Percentiles rank a stretch among this genome's conserved stretches.
phyloP scores from a whole-genome alignment of 2,329 filamentous ascomycete species.

The Sclerotiophoma versabilis region DNA sequence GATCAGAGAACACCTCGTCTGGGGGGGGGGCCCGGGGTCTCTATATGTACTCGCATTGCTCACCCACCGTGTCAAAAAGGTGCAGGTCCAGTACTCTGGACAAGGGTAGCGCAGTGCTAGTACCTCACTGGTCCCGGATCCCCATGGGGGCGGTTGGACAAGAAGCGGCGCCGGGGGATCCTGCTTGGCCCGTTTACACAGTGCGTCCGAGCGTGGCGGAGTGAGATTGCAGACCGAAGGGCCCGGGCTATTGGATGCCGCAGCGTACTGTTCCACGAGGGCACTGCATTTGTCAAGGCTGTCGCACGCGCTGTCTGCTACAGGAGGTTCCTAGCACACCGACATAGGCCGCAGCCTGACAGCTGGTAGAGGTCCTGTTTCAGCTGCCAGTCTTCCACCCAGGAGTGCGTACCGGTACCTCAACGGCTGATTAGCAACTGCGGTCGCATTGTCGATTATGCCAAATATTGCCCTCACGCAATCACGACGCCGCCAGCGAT shows the following conservation, averaged over 20 bases:
- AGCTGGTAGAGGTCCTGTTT: slow-evolving; percentile 19
- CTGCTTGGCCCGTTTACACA: slow-evolving; percentile 35
- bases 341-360: not conserved
- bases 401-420: slow-evolving; percentile 19
- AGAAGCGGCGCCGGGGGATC: slow-evolving; percentile 31
- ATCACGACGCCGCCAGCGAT: slow-evolving; percentile 17
- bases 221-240: slow-evolving; percentile 16
- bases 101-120: slow-evolving; percentile 20
- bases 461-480: slow-evolving; percentile 21
- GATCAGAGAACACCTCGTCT: slow-evolving; percentile 2
- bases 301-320: slow-evolving; percentile 8
- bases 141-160: slow-evolving; percentile 49
- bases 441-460: slow-evolving; percentile 9
- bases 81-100: slow-evolving; percentile 6
- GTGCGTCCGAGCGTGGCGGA: slow-evolving; percentile 37
- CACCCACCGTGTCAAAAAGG: slow-evolving; percentile 10
- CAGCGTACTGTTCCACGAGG: slow-evolving; percentile 28
- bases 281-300: slow-evolving; percentile 25
- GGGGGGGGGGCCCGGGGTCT: slow-evolving; percentile 32
- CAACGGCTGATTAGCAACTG: slow-evolving; percentile 21
- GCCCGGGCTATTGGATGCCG: slow-evolving; percentile 29
- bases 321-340: not conserved
- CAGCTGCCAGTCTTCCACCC: slow-evolving; percentile 22
- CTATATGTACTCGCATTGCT: slow-evolving; percentile 40
- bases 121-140: slow-evolving; percentile 28